Evolutionary conservation across 768 basidiomycete species (phyloP).

Genomic region (Rhodotorula kratochvilovae): DNA sequence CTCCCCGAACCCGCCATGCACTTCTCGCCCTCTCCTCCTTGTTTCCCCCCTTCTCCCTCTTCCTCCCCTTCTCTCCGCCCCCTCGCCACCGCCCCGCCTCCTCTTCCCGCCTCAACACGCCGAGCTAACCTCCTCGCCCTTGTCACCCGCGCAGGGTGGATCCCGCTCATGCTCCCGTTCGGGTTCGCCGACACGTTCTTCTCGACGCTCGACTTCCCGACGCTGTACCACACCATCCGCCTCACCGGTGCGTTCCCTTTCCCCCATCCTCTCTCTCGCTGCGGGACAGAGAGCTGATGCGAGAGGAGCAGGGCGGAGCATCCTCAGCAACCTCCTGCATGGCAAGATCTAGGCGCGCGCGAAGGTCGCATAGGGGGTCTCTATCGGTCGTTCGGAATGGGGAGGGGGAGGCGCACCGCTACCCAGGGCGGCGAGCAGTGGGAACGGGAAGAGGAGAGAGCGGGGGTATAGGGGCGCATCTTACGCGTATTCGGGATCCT

Average conservation of each 20-base stretch:
- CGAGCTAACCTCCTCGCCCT: too few relatives aligned
- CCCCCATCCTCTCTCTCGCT: background rate
- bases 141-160: constrained; percentile 80
- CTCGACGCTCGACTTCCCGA: constrained; percentile 82
- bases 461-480: too few relatives aligned
- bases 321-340: constrained; percentile 68
- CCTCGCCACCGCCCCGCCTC: too few relatives aligned
- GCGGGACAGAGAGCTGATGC: too few relatives aligned
- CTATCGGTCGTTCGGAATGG: too few relatives aligned
- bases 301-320: constrained; percentile 57
- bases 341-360: constrained; percentile 67
- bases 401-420: too few relatives aligned
- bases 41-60: background rate
- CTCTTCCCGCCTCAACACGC: too few relatives aligned
- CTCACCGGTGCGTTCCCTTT: constrained; percentile 56
- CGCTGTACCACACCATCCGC: constrained; percentile 69
- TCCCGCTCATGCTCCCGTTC: constrained; percentile 92
- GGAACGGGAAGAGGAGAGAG: too few relatives aligned
- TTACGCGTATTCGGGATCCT: too few relatives aligned
- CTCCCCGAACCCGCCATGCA: background rate
- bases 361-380: too few relatives aligned
- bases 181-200: constrained; percentile 78
- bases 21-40: background rate
- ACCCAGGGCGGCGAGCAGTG: too few relatives aligned
- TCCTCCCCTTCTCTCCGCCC: too few relatives aligned